Evolutionary conservation across 305 asterid species (phyloP).

Genomic region (Fraxinus sp.): DNA sequence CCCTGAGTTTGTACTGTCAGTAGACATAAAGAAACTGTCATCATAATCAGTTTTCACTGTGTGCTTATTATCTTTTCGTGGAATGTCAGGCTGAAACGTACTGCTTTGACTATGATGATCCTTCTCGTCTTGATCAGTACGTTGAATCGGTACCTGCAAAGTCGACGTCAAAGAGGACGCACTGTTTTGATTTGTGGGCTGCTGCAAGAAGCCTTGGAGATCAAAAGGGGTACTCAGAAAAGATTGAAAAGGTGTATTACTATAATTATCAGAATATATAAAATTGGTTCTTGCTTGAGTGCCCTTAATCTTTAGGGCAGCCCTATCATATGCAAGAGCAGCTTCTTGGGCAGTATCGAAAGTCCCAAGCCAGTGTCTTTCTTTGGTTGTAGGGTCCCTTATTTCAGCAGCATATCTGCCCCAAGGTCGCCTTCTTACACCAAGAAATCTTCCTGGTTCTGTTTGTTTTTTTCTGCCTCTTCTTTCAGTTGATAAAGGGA

Average conservation of each 20-base stretch:
- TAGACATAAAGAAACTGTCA: constrained; percentile 29
- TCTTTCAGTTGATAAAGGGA: constrained; percentile 50
- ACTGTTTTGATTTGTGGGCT: constrained; percentile 18
- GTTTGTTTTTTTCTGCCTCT: constrained; percentile 70
- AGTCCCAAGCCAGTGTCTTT: constrained; percentile 92
- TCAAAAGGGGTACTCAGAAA: constrained; percentile 44
- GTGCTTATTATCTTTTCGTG: neutral
- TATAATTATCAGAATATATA: constrained; percentile 49
- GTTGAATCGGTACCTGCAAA: neutral
- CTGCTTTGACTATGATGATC: neutral
- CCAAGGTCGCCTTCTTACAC: constrained; percentile 88
- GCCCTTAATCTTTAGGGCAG: constrained; percentile 92
- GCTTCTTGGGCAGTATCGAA: constrained; percentile 99
- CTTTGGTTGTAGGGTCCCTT: constrained; percentile 85
- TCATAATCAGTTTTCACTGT: constrained; percentile 19
- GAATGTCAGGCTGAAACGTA: neutral
- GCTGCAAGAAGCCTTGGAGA: constrained; percentile 32
- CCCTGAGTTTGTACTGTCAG: constrained; percentile 50
- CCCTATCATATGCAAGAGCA: constrained; percentile 89
- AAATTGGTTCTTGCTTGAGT: constrained; percentile 82
- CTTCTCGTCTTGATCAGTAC: neutral
- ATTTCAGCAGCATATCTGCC: constrained; percentile 94
- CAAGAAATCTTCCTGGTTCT: constrained; percentile 85
- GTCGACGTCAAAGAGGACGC: neutral
- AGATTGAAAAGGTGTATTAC: constrained; percentile 36